Base-by-base conservation (phyloP, 2,329 filamentous ascomycete species). In the Ceratocystis cacaofunesta region DNA sequence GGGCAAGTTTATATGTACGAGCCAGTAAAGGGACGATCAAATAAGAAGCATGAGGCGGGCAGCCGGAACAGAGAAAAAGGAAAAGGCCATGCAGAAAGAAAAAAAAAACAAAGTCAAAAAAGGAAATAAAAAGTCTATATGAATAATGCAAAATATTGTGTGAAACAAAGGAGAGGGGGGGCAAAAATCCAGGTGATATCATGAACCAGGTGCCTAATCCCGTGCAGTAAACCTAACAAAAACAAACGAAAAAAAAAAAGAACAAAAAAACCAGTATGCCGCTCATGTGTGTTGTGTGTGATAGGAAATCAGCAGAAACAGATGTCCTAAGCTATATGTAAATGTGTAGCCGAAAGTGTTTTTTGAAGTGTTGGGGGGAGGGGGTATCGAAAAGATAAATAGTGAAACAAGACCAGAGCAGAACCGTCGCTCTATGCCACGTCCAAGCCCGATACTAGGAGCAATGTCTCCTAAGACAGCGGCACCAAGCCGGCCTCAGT, bases 401-500 rank as follows among this genome's bases (percentile, higher is more conserved):
- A 48, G 17, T n/a, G 15, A 52, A 10, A 32, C 22, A 63, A 25
- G 52, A 30, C 22, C 25, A 28, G 61, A 17, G 30, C 15, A n/a
- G 32, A 48, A 63, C n/a, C 5, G 19, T 41, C 36, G 36, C 36
- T 12, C 36, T 41, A 41, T 41, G 36, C 36, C 36, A 41, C 36
- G 10, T 41, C 36, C 36, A 41, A 12, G 36, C 36, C 10, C 36
- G 36, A 41, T 41, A 41, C 36, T 41, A n/a, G 57, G 15, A 48
- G 44, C 46, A 52, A 17, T n/a, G 25, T n/a, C 46, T 32, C 32
- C 66, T 69, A 72, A 74, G 64, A 66, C 64, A 66, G 25, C 30
- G 60, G 60, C 8, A 77, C 75, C 69, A 77, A 70, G 65, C 75
- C 74, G 19, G 87, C 85, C 72, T 94, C 88, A 2, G 88, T 84